Base-by-base conservation (phyloP, 768 basidiomycete species). In the Macrolepiota dolichaula region DNA sequence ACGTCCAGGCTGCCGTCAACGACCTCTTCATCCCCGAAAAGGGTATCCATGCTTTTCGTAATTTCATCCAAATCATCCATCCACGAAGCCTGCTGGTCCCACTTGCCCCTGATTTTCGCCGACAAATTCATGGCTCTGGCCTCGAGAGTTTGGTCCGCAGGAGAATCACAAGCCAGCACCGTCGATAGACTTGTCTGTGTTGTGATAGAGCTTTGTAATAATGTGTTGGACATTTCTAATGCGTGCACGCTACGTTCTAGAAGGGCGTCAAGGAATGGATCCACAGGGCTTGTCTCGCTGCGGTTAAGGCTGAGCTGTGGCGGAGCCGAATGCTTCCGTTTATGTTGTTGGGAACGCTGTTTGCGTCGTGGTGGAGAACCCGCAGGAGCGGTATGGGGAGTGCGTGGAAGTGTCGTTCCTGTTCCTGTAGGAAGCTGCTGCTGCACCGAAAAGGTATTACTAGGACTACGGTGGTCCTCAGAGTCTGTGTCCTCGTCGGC, bases 221-320 rank as follows among this genome's bases (percentile, higher is more conserved):
- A 76, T 2, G 85, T 81, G 61, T 94, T 94, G 4, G 92, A 94
- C 79, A 92, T 86, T 70, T 94, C 92, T 9, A 94, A 78, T 0
- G 92, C 92, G 72, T 92, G 86, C 13, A 94, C 89, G 64, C 90
- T 92, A 63, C 92, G 85, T 61, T 85, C 89, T 1, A 94, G 80
- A 15, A 94, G 77, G n/a, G 87, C 81, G 72, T 94, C 92, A 27
- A 92, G 80, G 66, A 82, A 85, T 12, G 82, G 81, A 69, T 89
- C 86, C 52, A 75, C 49, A 24, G 62, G 53, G 24, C 58, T 55
- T 29, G 49, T 55, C 40, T 51, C 54, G 51, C 46, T 62, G 51
- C 4, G 32, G 47, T 35, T 46, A 55, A 40, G 46, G 22, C 9
- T 50, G 36, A 40, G 40, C 15, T n/a, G 37, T 32, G 51, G 22